A percentile compares a stretch with the other conserved stretches of the same genome.
Conservation (phyloP, 2,329 filamentous ascomycete species). For the Colletotrichum gigasporum region DNA sequence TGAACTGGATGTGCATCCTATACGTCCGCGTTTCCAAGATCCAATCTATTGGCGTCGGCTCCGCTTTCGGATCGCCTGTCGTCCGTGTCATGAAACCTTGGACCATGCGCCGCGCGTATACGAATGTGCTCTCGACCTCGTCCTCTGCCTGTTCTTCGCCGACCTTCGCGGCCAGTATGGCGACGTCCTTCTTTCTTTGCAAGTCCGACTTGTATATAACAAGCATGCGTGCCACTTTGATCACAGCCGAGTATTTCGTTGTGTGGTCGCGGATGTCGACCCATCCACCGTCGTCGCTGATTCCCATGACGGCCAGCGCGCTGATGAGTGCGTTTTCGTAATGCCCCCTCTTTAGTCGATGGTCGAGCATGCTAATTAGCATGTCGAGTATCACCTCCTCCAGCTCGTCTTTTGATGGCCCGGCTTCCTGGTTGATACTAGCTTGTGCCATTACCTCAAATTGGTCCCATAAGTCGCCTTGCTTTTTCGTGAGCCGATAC, state of each 20-base stretch:
- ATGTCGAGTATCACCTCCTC: neutral
- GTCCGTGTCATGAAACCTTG: constrained; percentile 31
- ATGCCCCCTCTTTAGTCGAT: neutral
- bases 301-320: neutral
- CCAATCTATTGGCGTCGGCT: constrained; percentile 32
- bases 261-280: constrained; percentile 18
- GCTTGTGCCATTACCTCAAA: too few species aligned
- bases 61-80: neutral
- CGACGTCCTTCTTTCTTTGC: neutral
- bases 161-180: neutral
- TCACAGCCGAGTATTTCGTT: constrained; percentile 29
- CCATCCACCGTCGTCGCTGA: constrained; percentile 21
- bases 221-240: constrained; percentile 29
- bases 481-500: neutral
- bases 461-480: neutral
- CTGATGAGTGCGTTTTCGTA: neutral
- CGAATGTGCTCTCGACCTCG: constrained; percentile 10
- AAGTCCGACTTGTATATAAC: constrained; percentile 13
- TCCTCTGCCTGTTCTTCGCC: neutral
- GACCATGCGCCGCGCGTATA: neutral
- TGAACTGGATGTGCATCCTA: constrained; percentile 28
- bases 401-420: neutral
- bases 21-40: constrained; percentile 24
- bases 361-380: neutral
- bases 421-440: neutral